A percentile compares a stretch with the other conserved stretches of the same genome.
Evolutionary conservation across 2,329 filamentous ascomycete genomes (phyloP).

Genomic region (Fusarium circinatum): DNA sequence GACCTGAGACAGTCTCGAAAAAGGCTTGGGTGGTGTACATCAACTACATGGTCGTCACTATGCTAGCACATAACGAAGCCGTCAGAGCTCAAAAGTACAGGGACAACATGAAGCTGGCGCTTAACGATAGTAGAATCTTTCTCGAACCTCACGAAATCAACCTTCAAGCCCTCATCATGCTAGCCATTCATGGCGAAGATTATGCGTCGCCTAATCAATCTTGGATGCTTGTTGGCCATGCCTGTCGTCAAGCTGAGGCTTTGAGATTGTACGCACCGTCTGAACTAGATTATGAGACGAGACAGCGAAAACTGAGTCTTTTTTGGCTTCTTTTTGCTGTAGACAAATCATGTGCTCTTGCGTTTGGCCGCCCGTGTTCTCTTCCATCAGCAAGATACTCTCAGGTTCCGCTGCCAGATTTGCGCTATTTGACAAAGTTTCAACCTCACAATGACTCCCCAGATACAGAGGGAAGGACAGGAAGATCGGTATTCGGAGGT

Average conservation of each 20-base stretch:
- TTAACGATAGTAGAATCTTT: conserved; percentile 16
- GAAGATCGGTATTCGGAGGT: background rate
- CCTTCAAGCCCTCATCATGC: background rate
- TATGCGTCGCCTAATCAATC: conserved; percentile 9
- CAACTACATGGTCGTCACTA: conserved; percentile 5
- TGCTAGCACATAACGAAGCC: background rate
- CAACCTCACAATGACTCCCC: background rate
- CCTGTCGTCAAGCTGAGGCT: conserved; percentile 12
- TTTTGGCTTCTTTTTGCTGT: conserved; percentile 18
- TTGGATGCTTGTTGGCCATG: conserved; percentile 22
- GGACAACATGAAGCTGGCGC: conserved; percentile 2
- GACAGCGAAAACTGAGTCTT: background rate
- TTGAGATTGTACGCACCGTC: background rate
- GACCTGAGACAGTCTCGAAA: background rate
- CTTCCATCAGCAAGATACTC: background rate
- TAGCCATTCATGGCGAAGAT: conserved; percentile 11
- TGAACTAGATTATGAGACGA: background rate
- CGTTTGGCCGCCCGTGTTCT: conserved; percentile 7
- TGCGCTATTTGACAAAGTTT: background rate
- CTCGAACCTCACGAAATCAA: conserved; percentile 1
- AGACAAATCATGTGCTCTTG: conserved; percentile 15
- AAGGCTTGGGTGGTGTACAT: conserved; percentile 11
- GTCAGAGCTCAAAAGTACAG: background rate
- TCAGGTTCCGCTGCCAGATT: background rate
- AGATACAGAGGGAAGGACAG: fast-evolving